Evolutionary conservation across 305 asterid genomes (phyloP).

Genomic region (Salvia sclarea): DNA sequence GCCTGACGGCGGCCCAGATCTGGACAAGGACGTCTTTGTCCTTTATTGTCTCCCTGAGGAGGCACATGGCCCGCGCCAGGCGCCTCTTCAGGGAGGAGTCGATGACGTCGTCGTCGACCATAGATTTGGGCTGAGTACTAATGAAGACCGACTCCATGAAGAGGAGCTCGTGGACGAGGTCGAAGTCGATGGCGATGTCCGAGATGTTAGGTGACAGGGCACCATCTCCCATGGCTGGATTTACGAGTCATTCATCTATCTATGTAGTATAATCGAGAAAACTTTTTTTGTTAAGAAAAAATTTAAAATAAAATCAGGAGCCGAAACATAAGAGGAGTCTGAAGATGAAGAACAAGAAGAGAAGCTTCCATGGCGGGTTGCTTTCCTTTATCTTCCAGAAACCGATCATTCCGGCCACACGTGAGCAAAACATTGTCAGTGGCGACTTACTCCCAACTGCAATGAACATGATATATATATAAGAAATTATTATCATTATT

Average conservation of each 20-base stretch:
- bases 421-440: slow-evolving; percentile 38
- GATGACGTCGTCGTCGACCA: no score
- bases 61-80: slow-evolving; percentile 58
- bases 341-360: slow-evolving; percentile 52
- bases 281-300: slow-evolving; percentile 19
- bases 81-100: slow-evolving; percentile 49
- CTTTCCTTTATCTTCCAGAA: slow-evolving; percentile 52
- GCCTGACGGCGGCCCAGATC: slow-evolving; percentile 73
- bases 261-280: no score
- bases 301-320: slow-evolving; percentile 37
- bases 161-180: slow-evolving; percentile 62
- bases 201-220: slow-evolving; percentile 44
- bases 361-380: slow-evolving; percentile 54
- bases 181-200: slow-evolving; percentile 44
- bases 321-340: slow-evolving; percentile 52
- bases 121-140: no score
- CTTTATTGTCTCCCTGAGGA: slow-evolving; percentile 49
- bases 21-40: slow-evolving; percentile 72
- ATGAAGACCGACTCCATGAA: slow-evolving; percentile 66
- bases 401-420: slow-evolving; percentile 32
- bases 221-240: slow-evolving; percentile 58
- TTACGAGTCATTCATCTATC: slow-evolving; percentile 28
- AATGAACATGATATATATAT: slow-evolving; percentile 36
- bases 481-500: no score
- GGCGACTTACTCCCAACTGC: slow-evolving; percentile 27